Percentiles rank a stretch among this genome's conserved stretches.
phyloP scores from a whole-genome alignment of 495 filamentous ascomycete species.

The Daldinia concentrica region DNA sequence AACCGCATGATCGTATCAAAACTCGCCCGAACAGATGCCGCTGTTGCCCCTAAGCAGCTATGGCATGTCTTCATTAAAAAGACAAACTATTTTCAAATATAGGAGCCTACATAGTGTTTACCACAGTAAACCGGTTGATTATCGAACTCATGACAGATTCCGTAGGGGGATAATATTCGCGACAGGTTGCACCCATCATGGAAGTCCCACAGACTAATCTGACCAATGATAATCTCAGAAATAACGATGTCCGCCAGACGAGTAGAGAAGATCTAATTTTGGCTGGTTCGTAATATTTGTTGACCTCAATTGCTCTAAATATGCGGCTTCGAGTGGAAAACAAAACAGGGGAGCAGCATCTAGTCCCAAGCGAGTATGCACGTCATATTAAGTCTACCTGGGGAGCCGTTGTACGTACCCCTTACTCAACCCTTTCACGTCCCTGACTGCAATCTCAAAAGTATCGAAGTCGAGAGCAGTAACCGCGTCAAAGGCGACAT shows the following conservation, averaged over 20 bases:
- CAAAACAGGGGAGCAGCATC: constrained; percentile 15
- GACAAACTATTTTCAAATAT: constrained; percentile 9
- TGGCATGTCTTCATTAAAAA: neutral
- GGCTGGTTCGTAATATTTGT: neutral
- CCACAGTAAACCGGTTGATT: neutral
- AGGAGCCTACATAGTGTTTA: neutral
- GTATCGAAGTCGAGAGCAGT: constrained; percentile 93
- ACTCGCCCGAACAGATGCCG: constrained; percentile 44
- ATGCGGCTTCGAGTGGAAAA: neutral
- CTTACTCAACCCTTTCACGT: constrained; percentile 91
- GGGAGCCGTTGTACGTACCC: constrained; percentile 99
- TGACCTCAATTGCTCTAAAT: neutral
- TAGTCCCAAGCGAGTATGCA: constrained; percentile 44
- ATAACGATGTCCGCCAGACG: neutral
- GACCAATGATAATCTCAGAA: neutral
- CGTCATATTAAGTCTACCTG: constrained; percentile 61
- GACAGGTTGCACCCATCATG: neutral
- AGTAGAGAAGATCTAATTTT: neutral
- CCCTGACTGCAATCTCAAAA: constrained; percentile 88
- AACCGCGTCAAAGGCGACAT: constrained; percentile 96
- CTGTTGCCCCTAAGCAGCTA: neutral
- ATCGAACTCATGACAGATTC: neutral
- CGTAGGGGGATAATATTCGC: neutral
- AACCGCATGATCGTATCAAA: constrained; percentile 35
- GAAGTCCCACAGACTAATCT: neutral